Base-by-base conservation (phyloP, 2,329 filamentous ascomycete species). In the Hypoxylon sp. region DNA sequence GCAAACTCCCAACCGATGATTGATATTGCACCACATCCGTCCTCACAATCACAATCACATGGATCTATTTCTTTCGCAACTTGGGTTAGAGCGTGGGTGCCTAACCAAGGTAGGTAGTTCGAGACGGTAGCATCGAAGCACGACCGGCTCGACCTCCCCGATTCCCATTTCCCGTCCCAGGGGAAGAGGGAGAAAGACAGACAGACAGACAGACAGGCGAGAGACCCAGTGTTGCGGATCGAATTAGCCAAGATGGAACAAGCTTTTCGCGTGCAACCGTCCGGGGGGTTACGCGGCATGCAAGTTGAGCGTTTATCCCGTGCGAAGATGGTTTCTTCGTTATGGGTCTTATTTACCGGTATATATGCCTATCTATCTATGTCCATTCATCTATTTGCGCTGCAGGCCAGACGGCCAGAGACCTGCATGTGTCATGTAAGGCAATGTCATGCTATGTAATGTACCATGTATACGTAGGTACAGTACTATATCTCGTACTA, bases 231-330 rank as follows among this genome's bases (percentile, higher is more conserved):
- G 40, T 42, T 25, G n/a, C 47, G 47, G 55, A 21, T 44, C 26
- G 40, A 38, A n/a, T n/a, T 50, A 58, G 55, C 55, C 51, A 58
- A 58, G 55, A 55, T 38, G 32, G 55, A 58, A 49, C 51, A 58
- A 58, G 55, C 55, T 58, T 58, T 56, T 55, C 40, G 38, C 47
- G 27, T 58, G 55, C 43, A 37, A 37, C 26, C 30, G 12, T 55
- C n/a, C n/a, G 8, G 31, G 50, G 38, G 42, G 53, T 56, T 48
- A 49, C 48, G 46, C 38, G 41, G 44, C 55, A 40, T 44, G 35
- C 23, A 26, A 15, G 38, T 8, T n/a, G n/a, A n/a, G n/a, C n/a
- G n/a, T n/a, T n/a, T n/a, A n/a, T n/a, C n/a, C n/a, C n/a, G n/a
- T n/a, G n/a, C n/a, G n/a, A n/a, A n/a, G n/a, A n/a, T n/a, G n/a